Base-by-base conservation (phyloP, 129 eudicot species). In the Lactuca sativa region DNA sequence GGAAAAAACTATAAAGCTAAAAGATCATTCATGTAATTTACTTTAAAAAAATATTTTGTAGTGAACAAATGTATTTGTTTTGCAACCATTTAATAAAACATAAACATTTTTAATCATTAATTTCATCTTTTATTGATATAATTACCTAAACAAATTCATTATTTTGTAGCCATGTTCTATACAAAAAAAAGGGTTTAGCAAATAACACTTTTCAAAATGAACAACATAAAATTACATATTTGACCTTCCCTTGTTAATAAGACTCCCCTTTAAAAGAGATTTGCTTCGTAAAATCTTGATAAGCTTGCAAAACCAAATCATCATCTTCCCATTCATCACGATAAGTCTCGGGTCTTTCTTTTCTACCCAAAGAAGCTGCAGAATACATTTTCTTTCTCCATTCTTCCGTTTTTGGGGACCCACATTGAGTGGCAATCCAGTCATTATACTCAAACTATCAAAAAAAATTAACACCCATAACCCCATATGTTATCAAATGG, bases 271-370 rank as follows among this genome's bases (percentile, higher is more conserved):
- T 52, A 36, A 71, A 31, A 7, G 70, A 55, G 33, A 49, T 59
- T 48, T 78, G 78, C 32, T 73, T 71, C 10, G 17, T 17, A 77
- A 89, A 89, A 81, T 92, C 90, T 49, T 84, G 74, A 63, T 79
- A 65, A 69, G 98, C 98, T 73, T 76, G 21, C 72, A 64, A 14
- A 55, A 89, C 74, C 84, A 86, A 74, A 74, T 86, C 78, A 10
- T 84, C 85, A 34, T 92, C 95, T 7, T 89, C 95, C 95, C 95
- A 92, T 72, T 84, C 87, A 59, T 89, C 95, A 3, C 96, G 91
- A 74, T 92, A 92, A 53, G 82, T 84, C 62, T 89, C 92, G 1
- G 92, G 91, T 48, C 77, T 79, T 4, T 4, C 51, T 44, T 47
- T 73, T 82, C 62, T 86, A 31, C 75, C 84, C 73, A 65, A 70